These are phyloP conservation scores for Podila epigama DNA, from an alignment of 192 early-diverging fungal species.

Conservation along the genomic window DNA sequence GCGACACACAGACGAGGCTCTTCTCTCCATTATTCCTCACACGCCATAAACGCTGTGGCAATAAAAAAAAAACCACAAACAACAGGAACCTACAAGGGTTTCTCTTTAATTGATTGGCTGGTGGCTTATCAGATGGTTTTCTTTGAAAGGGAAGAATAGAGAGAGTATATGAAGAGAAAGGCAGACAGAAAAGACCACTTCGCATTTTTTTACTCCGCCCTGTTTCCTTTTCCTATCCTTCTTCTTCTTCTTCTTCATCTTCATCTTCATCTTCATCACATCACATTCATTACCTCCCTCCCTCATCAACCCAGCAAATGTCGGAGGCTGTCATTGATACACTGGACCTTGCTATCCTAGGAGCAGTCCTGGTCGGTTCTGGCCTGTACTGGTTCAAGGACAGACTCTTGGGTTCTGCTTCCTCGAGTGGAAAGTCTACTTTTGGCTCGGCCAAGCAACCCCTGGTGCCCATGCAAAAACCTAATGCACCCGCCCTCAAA, in stretches of 20 bases:
- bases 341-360: slow-evolving; percentile 57
- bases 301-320: slow-evolving; percentile 4
- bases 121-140: slow-evolving; percentile 1
- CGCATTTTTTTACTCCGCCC: not conserved
- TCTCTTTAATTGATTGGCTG: not conserved
- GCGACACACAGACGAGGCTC: no score
- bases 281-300: not conserved
- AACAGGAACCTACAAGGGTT: no score
- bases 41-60: no score
- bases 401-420: slow-evolving; percentile 39
- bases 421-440: slow-evolving; percentile 18
- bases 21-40: no score
- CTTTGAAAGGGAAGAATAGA: no score
- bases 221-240: not conserved
- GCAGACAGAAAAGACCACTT: no score
- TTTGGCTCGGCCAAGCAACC: slow-evolving; percentile 28
- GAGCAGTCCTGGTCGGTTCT: slow-evolving; percentile 51
- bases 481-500: slow-evolving; percentile 32
- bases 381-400: slow-evolving; percentile 53
- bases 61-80: no score
- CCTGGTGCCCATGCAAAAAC: slow-evolving; percentile 41
- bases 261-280: not conserved
- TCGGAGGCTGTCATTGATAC: slow-evolving; percentile 54
- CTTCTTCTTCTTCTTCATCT: not conserved
- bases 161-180: no score